A percentile compares a stretch with the other conserved stretches of the same genome.
Conservation (phyloP, 2,329 filamentous ascomycete species). For the Bertia moriformis region DNA sequence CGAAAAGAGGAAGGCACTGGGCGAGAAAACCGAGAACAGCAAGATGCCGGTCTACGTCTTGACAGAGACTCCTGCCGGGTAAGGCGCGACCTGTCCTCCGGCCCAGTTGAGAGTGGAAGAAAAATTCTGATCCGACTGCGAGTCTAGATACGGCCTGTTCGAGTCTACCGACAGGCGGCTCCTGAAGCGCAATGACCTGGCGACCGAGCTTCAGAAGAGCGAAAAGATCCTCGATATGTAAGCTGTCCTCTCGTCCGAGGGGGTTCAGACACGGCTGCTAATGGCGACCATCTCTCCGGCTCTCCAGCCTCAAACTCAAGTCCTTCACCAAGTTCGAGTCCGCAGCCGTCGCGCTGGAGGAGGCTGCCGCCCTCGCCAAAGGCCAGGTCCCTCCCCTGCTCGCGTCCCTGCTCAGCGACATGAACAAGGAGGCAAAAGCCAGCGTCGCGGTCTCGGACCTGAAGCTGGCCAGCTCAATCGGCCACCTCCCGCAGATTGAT, state of each 20-base stretch:
- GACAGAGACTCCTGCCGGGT: constrained; percentile 72
- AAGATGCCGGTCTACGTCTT: constrained; percentile 84
- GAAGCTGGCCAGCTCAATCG: constrained; percentile 81
- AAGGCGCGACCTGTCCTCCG: neutral
- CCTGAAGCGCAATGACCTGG: constrained; percentile 71
- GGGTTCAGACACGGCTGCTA: constrained; percentile 6
- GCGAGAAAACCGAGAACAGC: constrained; percentile 9
- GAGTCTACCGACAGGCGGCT: constrained; percentile 98
- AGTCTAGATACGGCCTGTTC: constrained; percentile 68
- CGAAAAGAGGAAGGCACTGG: too few relatives aligned
- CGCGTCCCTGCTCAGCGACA: constrained; percentile 64
- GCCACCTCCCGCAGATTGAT: constrained; percentile 70
- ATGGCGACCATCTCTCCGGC: constrained; percentile 2
- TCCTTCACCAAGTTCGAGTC: constrained; percentile 96
- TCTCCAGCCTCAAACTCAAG: constrained; percentile 82
- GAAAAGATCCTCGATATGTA: constrained; percentile 79
- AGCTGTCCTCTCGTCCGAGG: constrained; percentile 22
- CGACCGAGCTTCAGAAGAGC: constrained; percentile 59
- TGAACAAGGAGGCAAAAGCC: constrained; percentile 96
- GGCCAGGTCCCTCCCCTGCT: constrained; percentile 89
- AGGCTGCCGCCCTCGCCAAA: constrained; percentile 76
- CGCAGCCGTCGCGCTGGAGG: constrained; percentile 75
- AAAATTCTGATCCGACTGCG: neutral
- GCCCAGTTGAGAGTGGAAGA: neutral
- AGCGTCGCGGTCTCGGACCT: constrained; percentile 87